Evolutionary conservation across 192 early-diverging fungal species (phyloP).

Genomic region (Backusella tarrabulga): DNA sequence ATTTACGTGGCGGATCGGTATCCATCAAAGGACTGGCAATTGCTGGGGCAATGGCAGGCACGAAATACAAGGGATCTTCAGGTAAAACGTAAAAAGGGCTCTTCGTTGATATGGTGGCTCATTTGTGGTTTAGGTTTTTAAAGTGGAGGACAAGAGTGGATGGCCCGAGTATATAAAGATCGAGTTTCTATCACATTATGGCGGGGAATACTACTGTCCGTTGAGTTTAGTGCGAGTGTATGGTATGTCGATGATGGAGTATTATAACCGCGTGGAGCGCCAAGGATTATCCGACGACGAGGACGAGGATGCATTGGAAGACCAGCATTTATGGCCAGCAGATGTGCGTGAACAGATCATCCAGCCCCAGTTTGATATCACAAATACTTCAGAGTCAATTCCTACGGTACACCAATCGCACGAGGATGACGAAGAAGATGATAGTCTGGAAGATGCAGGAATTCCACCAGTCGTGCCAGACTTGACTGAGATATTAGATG

Average conservation of each 20-base stretch:
- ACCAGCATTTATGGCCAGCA: slow-evolving; percentile 30
- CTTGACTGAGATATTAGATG: not conserved
- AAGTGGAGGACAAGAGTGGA: slow-evolving; percentile 65
- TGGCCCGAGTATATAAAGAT: slow-evolving; percentile 88
- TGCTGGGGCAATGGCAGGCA: slow-evolving; percentile 82
- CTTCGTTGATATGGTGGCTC: too few species aligned
- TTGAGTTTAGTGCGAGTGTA: slow-evolving; percentile 83
- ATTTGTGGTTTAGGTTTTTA: slow-evolving; percentile 56
- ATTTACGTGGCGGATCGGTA: slow-evolving; percentile 78
- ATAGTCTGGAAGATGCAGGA: not conserved
- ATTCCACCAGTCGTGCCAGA: slow-evolving; percentile 10
- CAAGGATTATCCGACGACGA: slow-evolving; percentile 15
- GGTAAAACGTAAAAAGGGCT: slow-evolving; percentile 45
- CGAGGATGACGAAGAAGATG: slow-evolving; percentile 7
- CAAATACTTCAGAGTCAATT: slow-evolving; percentile 22
- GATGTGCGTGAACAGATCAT: slow-evolving; percentile 34
- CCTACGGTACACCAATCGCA: not conserved
- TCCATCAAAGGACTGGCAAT: slow-evolving; percentile 64
- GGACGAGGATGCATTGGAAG: slow-evolving; percentile 17
- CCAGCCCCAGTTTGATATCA: slow-evolving; percentile 12
- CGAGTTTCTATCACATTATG: slow-evolving; percentile 88
- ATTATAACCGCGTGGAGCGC: slow-evolving; percentile 64
- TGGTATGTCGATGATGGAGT: slow-evolving; percentile 92
- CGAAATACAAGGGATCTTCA: slow-evolving; percentile 85
- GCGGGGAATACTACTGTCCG: slow-evolving; percentile 93